phyloP scores from a whole-genome alignment of 495 filamentous ascomycete species.

The Xylaria acuta region DNA sequence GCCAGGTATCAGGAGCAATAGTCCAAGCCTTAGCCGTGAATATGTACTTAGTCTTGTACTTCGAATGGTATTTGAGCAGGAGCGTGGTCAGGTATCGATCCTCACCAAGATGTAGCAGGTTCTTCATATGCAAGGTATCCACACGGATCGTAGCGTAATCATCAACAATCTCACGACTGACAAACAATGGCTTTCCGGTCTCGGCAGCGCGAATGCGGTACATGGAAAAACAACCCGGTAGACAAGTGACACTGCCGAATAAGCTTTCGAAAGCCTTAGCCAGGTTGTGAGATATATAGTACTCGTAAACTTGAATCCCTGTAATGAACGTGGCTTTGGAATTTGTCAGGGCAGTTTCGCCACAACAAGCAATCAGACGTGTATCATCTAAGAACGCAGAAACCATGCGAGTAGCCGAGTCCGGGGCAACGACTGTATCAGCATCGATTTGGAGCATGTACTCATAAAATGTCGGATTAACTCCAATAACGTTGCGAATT shows the following conservation, averaged over 20 bases:
- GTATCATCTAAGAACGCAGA: slow-evolving; percentile 91
- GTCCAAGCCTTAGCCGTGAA: slow-evolving; percentile 93
- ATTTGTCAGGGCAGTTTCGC: slow-evolving; percentile 92
- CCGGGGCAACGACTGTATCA: slow-evolving; percentile 90
- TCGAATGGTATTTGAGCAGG: slow-evolving; percentile 88
- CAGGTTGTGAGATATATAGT: slow-evolving; percentile 98
- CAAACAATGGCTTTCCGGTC: slow-evolving; percentile 92
- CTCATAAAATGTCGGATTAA: slow-evolving; percentile 98
- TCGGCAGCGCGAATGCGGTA: slow-evolving; percentile 95
- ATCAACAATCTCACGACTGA: slow-evolving; percentile 87
- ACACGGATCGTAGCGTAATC: slow-evolving; percentile 90
- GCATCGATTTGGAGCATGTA: slow-evolving; percentile 97
- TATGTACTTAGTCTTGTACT: slow-evolving; percentile 98
- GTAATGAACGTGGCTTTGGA: slow-evolving; percentile 91
- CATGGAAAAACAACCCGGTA: slow-evolving; percentile 98
- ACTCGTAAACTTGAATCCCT: slow-evolving; percentile 99
- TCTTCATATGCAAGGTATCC: slow-evolving; percentile 99
- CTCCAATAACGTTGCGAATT: slow-evolving; percentile 97
- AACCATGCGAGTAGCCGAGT: slow-evolving; percentile 92
- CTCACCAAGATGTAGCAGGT: slow-evolving; percentile 91
- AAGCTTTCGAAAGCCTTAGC: slow-evolving; percentile 98
- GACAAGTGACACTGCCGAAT: slow-evolving; percentile 95
- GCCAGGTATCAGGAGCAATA: slow-evolving; percentile 90
- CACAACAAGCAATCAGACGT: slow-evolving; percentile 88
- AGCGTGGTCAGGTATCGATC: slow-evolving; percentile 97